Evolutionary conservation across 2,329 filamentous ascomycete genomes (phyloP).

Genomic region (Xenoacremonium recifei): DNA sequence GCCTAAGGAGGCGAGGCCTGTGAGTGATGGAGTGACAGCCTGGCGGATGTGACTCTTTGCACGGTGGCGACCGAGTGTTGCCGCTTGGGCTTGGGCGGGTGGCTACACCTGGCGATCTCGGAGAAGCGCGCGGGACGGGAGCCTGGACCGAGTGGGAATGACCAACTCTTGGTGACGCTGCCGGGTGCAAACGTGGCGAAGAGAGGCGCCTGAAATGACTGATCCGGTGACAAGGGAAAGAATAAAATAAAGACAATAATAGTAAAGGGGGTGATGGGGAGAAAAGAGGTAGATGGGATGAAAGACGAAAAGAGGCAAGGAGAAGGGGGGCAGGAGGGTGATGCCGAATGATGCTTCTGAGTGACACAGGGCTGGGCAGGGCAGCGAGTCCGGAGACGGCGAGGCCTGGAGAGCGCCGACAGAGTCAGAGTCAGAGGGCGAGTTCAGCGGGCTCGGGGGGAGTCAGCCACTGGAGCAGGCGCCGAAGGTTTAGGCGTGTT

Average conservation of each 20-base stretch:
- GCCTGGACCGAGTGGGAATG: conserved; percentile 17
- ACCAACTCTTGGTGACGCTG: not conserved
- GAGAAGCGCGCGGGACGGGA: conserved; percentile 29
- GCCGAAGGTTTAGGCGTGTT: conserved; percentile 9
- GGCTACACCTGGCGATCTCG: conserved; percentile 38
- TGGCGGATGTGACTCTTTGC: conserved; percentile 35
- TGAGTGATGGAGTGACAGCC: conserved; percentile 23
- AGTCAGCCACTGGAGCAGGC: conserved; percentile 15
- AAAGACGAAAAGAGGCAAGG: conserved; percentile 10
- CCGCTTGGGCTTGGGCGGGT: conserved; percentile 28
- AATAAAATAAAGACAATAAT: conserved; percentile 8
- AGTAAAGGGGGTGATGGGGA: conserved; percentile 1
- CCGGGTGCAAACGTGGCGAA: not conserved
- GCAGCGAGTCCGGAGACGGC: conserved; percentile 27
- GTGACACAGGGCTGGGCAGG: conserved; percentile 21
- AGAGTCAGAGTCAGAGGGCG: not conserved
- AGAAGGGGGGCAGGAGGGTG: conserved; percentile 2
- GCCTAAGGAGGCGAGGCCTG: conserved; percentile 28
- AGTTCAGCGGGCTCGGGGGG: conserved; percentile 20
- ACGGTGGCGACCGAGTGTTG: conserved; percentile 36
- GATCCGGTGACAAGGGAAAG: conserved; percentile 14
- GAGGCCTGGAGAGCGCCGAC: not conserved
- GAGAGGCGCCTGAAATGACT: conserved; percentile 5
- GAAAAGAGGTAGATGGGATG: conserved; percentile 9
- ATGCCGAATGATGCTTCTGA: too few species aligned